Base-by-base conservation (phyloP, 352 stramenopile species). In the Pythium insidiosum region DNA sequence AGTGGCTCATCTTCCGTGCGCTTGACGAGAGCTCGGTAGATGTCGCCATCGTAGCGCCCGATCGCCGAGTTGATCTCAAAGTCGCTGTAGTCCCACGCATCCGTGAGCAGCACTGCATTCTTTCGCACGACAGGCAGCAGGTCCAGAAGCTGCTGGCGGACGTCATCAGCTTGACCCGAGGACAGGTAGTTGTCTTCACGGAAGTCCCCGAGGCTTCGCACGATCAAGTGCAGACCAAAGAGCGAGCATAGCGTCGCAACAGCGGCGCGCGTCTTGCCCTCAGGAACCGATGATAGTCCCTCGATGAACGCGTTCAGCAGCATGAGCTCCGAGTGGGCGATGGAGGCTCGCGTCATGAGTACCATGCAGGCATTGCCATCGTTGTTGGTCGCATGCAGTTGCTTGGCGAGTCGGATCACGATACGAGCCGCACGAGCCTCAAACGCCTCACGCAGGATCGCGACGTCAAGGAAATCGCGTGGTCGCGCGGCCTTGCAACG, bases 21-120 rank as follows among this genome's bases (percentile, higher is more conserved):
- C 42, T 62, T 46, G 5, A 83, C 64, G 24, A 88, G 24, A 22
- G 72, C 73, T 23, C 68, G 67, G 59, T 86, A 86, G 0, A 86
- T 65, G 45, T 86, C 73, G 16, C 73, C 70, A 25, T 86, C 73
- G 56, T 78, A 86, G 18, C 68, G 56, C 0, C 73, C 70, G 33
- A 85, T 81, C 12, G 68, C 69, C 58, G 73, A 85, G 61, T 79
- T 75, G 2, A 85, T 43, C 46, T 83, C 69, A 28, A 80, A 80
- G 50, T 85, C 72, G 5, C 21, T 77, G 15, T 61, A 68, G 45
- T 68, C 53, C 54, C 61, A 71, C 6, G 44, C 53, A 28, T 74
- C 58, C 24, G 63, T 74, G 12, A 78, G 50, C 29, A 74, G 39
- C n/a, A 81, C 57, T 6, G 51, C 61, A 50, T 78, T 78, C 48